These are phyloP conservation scores for Akanthomyces muscarius DNA, from an alignment of 2,329 filamentous ascomycete species.

Conservation along the genomic window DNA sequence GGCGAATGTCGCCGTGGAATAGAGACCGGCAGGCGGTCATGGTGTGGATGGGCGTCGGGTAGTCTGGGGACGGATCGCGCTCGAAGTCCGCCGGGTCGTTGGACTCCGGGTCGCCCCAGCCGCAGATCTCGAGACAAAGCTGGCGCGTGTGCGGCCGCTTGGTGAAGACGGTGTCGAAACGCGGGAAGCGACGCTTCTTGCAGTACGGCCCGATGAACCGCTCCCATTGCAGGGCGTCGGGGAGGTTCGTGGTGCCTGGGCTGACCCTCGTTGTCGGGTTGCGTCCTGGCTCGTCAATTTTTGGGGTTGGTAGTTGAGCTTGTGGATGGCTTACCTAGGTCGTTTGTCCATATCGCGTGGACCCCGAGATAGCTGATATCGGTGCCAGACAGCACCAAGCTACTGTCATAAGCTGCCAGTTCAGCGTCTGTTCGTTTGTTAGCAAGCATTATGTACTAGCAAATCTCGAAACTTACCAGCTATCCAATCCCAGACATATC, in stretches of 20 bases:
- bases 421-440: conserved; percentile 49
- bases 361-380: conserved; percentile 76
- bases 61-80: conserved; percentile 39
- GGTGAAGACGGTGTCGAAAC: conserved; percentile 61
- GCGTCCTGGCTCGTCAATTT: conserved; percentile 31
- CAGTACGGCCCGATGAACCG: conserved; percentile 61
- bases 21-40: conserved; percentile 73
- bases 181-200: conserved; percentile 56
- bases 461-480: conserved; percentile 45
- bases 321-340: conserved; percentile 50
- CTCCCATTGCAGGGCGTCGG: conserved; percentile 54
- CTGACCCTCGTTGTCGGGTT: conserved; percentile 46
- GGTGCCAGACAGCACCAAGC: conserved; percentile 65
- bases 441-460: background rate
- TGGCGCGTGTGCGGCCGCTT: conserved; percentile 66
- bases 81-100: conserved; percentile 42
- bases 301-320: conserved; percentile 23
- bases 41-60: conserved; percentile 57
- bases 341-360: conserved; percentile 65
- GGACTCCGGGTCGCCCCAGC: conserved; percentile 60
- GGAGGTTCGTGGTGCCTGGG: conserved; percentile 37
- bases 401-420: conserved; percentile 58
- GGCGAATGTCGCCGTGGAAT: conserved; percentile 65
- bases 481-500: conserved; percentile 75
- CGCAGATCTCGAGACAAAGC: conserved; percentile 70